Base-by-base conservation (phyloP, 1,284 basidiomycete species). In the Boletus semigastroideus region DNA sequence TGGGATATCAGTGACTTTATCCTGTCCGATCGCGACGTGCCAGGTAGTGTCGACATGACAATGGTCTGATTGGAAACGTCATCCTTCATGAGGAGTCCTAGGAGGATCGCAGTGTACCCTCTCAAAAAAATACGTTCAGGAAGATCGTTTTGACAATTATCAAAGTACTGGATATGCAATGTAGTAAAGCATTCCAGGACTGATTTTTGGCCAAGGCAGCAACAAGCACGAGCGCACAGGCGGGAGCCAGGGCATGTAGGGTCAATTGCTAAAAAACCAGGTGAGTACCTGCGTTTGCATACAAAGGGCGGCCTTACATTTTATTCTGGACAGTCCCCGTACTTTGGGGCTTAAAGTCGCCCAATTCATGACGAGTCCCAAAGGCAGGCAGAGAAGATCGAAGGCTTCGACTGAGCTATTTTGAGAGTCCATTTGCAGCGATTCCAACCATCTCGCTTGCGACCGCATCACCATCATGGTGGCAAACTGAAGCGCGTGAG, bases 341-440 rank as follows among this genome's bases (percentile, higher is more conserved):
- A 76, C 73, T n/a, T 68, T 52, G 0, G 74, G 72, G n/a, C 74
- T 69, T 10, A 72, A 74, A 63, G 89, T 85, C 0, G 87, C 79
- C 38, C 90, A 71, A 65, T 90, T 90, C 42, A 87, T 87, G 47
- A 90, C 69, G 8, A 90, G 68, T 2, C 84, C 88, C 2, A 90
- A 74, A 7, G 80, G 77, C 22, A 90, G 79, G 65, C 87, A 90
- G 4, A 89, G 69, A 38, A 77, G 74, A 62, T 90, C 88, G 17
- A 87, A 72, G 4, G 76, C 68, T 44, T 78, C 71, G 3, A 71
- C 67, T 5, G 67, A 59, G 22, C 62, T 61, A 14, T 40, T n/a
- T 12, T 22, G 51, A 33, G 53, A 34, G 12, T 59, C 62, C 1
- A 49, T 22, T 10, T 30, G 47, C 3, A 34, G 43, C 5, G 41